Base-by-base conservation (phyloP, 208 protist species). In the Balamuthia mandrillaris region DNA sequence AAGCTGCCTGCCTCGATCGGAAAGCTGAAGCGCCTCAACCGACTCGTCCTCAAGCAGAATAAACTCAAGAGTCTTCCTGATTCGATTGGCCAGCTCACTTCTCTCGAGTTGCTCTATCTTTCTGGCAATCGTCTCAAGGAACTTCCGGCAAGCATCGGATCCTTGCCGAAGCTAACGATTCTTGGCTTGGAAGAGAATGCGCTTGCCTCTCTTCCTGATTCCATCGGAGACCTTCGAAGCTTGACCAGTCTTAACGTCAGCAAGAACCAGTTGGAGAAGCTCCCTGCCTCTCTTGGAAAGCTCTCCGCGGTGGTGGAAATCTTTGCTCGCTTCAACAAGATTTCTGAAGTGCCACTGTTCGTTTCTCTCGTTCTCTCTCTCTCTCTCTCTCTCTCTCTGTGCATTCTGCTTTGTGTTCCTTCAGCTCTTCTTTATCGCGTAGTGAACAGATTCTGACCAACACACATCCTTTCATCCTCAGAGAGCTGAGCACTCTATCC, bases 81-180 rank as follows among this genome's bases (percentile, higher is more conserved):
- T 27, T 60, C 75, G 3, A 82, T 82, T 41, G 75, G 75, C 21
- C 52, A 60, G n/a, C 31, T 82, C 27, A 66, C 75, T 9, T 10
- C 75, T 2, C 75, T 82, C n/a, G 52, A 82, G 41, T 27, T 66
- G 33, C 75, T 82, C 33, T 82, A 82, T 35, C 41, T 82, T 27
- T 3, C 51, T 29, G 27, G 33, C n/a, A 82, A 82, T 29, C 41
- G 33, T 16, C 37, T 82, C 6, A 82, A 47, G 10, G 37, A 27
- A 6, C 31, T 82, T 5, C 75, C 75, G 35, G 75, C 60, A 14
- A 45, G 29, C 51, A 68, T 82, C 52, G 75, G 75, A 27, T 49
- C 60, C 45, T 47, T 79, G 56, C 33, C 51, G 70, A 47, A 79
- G 24, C 24, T 82, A 27, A 82, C 75, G 7, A 82, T 66, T 21